A percentile compares a stretch with the other conserved stretches of the same genome.
Conservation (phyloP, 345 rosid species). For the Gynandropsis gynandra region DNA sequence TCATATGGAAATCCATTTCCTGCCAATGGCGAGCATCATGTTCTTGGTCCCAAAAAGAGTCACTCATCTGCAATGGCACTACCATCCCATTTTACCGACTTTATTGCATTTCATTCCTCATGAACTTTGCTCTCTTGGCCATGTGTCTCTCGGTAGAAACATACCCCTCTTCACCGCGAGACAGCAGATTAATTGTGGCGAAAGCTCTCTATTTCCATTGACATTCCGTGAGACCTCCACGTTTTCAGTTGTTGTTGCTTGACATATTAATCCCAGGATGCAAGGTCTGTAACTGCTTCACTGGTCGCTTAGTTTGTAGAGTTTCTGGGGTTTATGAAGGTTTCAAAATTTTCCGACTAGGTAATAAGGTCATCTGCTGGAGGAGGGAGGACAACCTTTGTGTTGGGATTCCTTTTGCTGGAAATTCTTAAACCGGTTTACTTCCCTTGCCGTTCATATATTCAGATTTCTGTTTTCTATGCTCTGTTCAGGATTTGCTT, state of each 20-base stretch:
- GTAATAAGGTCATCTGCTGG: slow-evolving; percentile 29
- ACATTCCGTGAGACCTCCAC: slow-evolving; percentile 75
- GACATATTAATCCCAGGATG: slow-evolving; percentile 67
- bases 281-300: slow-evolving; percentile 91
- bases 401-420: slow-evolving; percentile 31
- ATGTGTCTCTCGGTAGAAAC: slow-evolving; percentile 61
- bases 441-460: slow-evolving; percentile 7
- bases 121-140: slow-evolving; percentile 66
- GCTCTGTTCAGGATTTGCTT: slow-evolving; percentile 50
- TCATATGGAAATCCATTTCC: slow-evolving; percentile 48
- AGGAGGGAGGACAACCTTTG: slow-evolving; percentile 20
- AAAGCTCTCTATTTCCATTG: slow-evolving; percentile 65
- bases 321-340: slow-evolving; percentile 41
- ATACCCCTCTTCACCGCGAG: slow-evolving; percentile 55
- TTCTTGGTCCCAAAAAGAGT: slow-evolving; percentile 57
- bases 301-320: slow-evolving; percentile 63
- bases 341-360: slow-evolving; percentile 35
- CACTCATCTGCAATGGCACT: slow-evolving; percentile 65
- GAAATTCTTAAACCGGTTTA: slow-evolving; percentile 31
- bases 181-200: slow-evolving; percentile 55
- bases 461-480: slow-evolving; percentile 9
- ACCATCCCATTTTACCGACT: slow-evolving; percentile 57
- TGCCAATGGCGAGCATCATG: slow-evolving; percentile 60
- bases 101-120: slow-evolving; percentile 69
- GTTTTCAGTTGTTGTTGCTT: slow-evolving; percentile 83